Base-by-base conservation (phyloP, 768 basidiomycete genomes). In the Mycena vitilis region DNA sequence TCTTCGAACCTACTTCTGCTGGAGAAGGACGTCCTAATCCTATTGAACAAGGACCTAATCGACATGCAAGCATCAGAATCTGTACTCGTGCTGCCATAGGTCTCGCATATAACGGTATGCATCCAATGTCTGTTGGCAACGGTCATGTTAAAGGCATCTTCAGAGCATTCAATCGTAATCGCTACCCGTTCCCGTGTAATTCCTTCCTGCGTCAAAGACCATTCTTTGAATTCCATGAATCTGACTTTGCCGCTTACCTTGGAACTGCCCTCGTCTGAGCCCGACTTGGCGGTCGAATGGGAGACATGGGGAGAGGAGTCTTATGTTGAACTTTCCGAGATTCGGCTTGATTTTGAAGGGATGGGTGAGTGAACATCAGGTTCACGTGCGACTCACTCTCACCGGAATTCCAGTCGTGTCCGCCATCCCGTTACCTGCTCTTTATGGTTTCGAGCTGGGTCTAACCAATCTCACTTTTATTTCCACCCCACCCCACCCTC, bases 81-180 rank as follows among this genome's bases (percentile, higher is more conserved):
- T 93, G 91, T 72, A 75, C 83, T 12, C 79, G 81, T 60, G 91
- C 91, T 12, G 82, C 89, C 18, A 87, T 93, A 63, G 88, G 88
- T 2, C 73, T 90, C 25, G 81, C 81, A 47, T 91, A 91, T 70
- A 83, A 86, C 73, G 89, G 92, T 89, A 76, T 64, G 64, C 49
- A 16, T 34, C 34, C 15, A 62, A 34, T 38, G 16, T 34, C 47
- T 62, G 22, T 49, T 53, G 13, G 65, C 20, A 15, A 2, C 51
- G 23, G 18, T 49, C 23, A n/a, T n/a, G 44, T 63, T 37, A 49
- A 42, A 4, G 15, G 30, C 36, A 68, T 65, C 6, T 38, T 44
- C 71, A 90, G 91, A 92, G 52, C 74, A 80, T 12, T 82, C 88
- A 11, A 80, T 93, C 38, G 57, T 92, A 47, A 78, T 93, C 30